phyloP scores from a whole-genome alignment of 2,329 filamentous ascomycete species.

The Seiridium unicorne region DNA sequence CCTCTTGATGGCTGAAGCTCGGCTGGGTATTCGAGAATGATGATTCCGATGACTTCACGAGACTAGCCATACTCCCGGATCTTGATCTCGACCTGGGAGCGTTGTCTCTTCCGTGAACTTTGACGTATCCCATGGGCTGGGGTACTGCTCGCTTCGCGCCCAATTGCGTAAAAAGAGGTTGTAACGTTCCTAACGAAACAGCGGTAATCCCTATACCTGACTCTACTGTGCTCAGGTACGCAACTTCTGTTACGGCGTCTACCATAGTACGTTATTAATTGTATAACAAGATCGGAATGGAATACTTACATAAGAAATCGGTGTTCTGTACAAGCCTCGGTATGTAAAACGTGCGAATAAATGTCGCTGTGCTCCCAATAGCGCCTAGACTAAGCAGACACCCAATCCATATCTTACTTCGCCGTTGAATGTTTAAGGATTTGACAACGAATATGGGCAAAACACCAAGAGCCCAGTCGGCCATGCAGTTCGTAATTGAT shows the following conservation, averaged over 20 bases:
- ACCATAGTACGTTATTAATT: background rate
- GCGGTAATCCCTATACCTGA: background rate
- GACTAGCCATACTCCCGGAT: too few species aligned
- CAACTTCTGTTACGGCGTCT: background rate
- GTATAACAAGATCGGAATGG: background rate
- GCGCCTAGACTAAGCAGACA: conserved; percentile 9
- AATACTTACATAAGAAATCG: conserved; percentile 4
- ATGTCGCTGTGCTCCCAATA: background rate
- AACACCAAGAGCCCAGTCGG: conserved; percentile 26
- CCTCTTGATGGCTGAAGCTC: too few species aligned
- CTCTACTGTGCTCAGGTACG: background rate
- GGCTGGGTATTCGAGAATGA: too few species aligned
- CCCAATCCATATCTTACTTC: conserved; percentile 16
- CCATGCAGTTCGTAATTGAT: conserved; percentile 2
- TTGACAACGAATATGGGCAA: conserved; percentile 27
- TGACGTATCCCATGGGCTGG: too few species aligned
- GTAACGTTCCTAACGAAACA: background rate
- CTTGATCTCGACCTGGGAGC: too few species aligned
- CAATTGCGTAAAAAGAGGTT: background rate
- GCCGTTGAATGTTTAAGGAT: conserved; percentile 21
- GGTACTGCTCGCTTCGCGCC: too few species aligned
- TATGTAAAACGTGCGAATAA: background rate
- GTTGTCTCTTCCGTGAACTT: too few species aligned
- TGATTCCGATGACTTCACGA: too few species aligned
- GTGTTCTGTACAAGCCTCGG: background rate